A percentile compares a stretch with the other conserved stretches of the same genome.
Conservation (phyloP, 1,139 yeast species). For the Suhomyces atakaporum region DNA sequence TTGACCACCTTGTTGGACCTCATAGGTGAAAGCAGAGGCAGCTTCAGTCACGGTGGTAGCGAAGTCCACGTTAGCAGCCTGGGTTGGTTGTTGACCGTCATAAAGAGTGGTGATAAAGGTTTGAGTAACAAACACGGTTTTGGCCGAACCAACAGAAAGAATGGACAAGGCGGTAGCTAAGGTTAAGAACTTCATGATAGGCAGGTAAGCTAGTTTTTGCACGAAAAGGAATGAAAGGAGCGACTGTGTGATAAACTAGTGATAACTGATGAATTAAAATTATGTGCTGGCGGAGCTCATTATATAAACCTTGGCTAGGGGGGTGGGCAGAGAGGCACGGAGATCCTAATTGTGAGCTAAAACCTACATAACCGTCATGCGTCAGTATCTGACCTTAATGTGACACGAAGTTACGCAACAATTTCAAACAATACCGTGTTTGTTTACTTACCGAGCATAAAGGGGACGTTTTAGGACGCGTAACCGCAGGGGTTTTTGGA, state of each 20-base stretch:
- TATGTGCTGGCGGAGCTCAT: too few species aligned
- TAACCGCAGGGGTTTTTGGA: background rate
- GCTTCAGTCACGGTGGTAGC: constrained; percentile 1
- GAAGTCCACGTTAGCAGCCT: background rate
- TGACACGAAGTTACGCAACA: constrained; percentile 5
- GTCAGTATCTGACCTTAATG: background rate
- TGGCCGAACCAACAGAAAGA: constrained; percentile 22
- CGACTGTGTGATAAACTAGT: too few species aligned
- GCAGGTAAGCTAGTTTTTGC: constrained; percentile 2
- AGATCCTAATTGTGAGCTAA: constrained; percentile 2
- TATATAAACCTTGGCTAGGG: constrained; percentile 1
- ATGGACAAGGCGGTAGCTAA: constrained; percentile 20
- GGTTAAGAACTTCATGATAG: constrained; percentile 21
- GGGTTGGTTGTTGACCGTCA: constrained; percentile 10
- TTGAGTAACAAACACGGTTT: constrained; percentile 27
- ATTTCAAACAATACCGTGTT: constrained; percentile 3
- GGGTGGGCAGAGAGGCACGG: background rate
- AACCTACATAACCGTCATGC: constrained; percentile 6
- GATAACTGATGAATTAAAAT: too few species aligned
- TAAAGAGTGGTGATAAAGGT: constrained; percentile 26
- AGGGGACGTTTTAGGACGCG: background rate
- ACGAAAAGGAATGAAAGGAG: constrained; percentile 1
- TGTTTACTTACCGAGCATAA: constrained; percentile 1
- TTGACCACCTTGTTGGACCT: background rate
- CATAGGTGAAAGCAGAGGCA: background rate